Conservation (phyloP, 2,329 filamentous ascomycete genomes). For the Plenodomus biglobosus region DNA sequence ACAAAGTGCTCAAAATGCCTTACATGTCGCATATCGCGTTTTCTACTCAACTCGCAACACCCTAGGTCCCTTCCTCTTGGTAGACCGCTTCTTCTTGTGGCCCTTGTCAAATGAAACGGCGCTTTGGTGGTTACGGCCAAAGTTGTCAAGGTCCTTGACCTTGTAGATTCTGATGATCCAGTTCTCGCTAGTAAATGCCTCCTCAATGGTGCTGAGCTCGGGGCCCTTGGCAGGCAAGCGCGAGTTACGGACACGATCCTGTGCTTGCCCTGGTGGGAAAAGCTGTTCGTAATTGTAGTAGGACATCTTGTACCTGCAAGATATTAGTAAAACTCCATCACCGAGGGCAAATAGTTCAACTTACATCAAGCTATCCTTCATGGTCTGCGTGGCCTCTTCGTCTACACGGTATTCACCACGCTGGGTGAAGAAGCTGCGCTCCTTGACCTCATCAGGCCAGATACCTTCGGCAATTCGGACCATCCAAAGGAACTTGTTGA, state of each 20-base stretch:
- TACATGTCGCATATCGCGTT: conserved; percentile 1
- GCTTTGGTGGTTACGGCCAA: conserved; percentile 81
- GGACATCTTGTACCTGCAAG: conserved; percentile 95
- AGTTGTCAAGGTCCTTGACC: conserved; percentile 97
- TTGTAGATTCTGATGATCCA: conserved; percentile 99
- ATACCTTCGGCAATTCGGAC: conserved; percentile 98
- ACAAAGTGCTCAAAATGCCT: conserved; percentile 30
- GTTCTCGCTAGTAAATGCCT: conserved; percentile 98
- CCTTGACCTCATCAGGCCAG: conserved; percentile 99
- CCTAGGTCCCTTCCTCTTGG: conserved; percentile 71
- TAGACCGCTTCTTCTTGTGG: conserved; percentile 78
- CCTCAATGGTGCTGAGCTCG: conserved; percentile 83
- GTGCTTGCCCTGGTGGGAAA: conserved; percentile 87
- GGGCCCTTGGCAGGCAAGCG: conserved; percentile 82
- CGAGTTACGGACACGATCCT: conserved; percentile 82
- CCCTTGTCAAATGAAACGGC: conserved; percentile 72
- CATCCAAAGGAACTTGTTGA: conserved; percentile 99
- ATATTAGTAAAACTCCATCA: conserved; percentile 25
- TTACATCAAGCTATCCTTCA: conserved; percentile 99
- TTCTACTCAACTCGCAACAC: conserved; percentile 70
- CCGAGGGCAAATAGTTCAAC: conserved; percentile 39
- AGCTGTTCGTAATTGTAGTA: conserved; percentile 96
- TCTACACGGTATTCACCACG: conserved; percentile 96
- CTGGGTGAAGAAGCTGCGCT: conserved; percentile 91
- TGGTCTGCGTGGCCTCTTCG: conserved; percentile 87